Evolutionary conservation across 2,329 filamentous ascomycete genomes (phyloP), one percentile per base, ranked within the genome.

Genomic region (Fusarium multiceps): DNA sequence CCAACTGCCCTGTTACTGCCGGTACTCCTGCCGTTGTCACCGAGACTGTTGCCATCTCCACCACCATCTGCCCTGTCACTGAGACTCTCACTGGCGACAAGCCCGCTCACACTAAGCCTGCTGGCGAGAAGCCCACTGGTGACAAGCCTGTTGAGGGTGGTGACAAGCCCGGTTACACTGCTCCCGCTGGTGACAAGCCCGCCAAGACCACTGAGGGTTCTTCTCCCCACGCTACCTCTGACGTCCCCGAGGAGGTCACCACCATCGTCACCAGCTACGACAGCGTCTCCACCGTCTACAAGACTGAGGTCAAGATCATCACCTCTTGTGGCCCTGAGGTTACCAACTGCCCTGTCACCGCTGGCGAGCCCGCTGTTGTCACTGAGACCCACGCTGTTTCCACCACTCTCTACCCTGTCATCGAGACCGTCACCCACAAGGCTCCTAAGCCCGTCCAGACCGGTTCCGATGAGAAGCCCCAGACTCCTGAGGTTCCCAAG

Each of bases 11-110:
- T 30, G 83, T 81, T 59, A 76, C 80, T 48, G 74, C 81, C 30
- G 73, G 78, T 56, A 83, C 82, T 14, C 82, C 83, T 47, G 82
- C 80, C 1, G 76, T 87, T 30, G 80, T 86, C 56, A 87, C 86
- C 4, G 82, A 86, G 61, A 88, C 85, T 9, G 76, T 90, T 63
- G 79, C 87, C 48, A 74, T 89, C 50, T 86, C 85, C 53, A 90
- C 89, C 68, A 90, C 88, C 42, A 77, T 89, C 75, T 89, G 87
- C 84, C 87, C 86, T 23, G 85, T 88, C 63, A 88, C 86, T n/a
- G 84, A 84, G 81, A 87, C 85, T 43, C 75, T 60, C 13, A 64
- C 63, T 9, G 55, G 66, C 14, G 47, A 48, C 48, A 70, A 70
- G 70, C 57, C 61, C 40, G 57, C 42, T 23, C 30, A 55, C 11